Evolutionary conservation across 2,329 filamentous ascomycete species (phyloP), one percentile per base, ranked within the genome.

Genomic region (Penicillium sclerotiorum): DNA sequence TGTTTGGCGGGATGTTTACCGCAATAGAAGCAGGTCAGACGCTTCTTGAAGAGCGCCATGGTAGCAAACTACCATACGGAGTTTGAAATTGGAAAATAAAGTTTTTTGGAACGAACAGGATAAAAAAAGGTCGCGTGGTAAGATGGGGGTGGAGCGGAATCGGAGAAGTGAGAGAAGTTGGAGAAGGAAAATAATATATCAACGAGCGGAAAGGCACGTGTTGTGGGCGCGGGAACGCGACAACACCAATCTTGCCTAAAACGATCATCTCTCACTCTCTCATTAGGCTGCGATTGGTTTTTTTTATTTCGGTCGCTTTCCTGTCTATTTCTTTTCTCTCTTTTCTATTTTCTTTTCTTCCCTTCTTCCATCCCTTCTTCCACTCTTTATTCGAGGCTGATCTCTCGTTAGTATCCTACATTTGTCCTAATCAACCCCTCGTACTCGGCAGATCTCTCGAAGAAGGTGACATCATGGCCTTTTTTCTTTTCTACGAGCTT

Each of bases 11-110:
- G 88, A 60, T 81, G 83, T 67, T 79, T 79, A 60, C 88, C 87
- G 71, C 92, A 96, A 72, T 93, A 95, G 77, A 95, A 93, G 78
- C 91, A 96, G 56, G 75, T 77, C 59, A 92, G 70, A 58, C 73
- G 71, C 62, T 71, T 74, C 37, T 66, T 63, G 45, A 77, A 73
- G 45, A 74, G 58, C 49, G 69, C 70, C 73, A 77, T 77, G 39
- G 59, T 77, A 37, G 58, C 65, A 60, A 60, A 52, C 44, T 57
- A 59, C 28, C 40, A 39, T 48, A 35, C 52, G 51, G 46, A 33
- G 48, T n/a, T n/a, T n/a, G n/a, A n/a, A n/a, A n/a, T n/a, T n/a
- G n/a, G n/a, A n/a, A n/a, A n/a, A n/a, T n/a, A n/a, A n/a, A n/a
- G n/a, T n/a, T n/a, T n/a, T n/a, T n/a, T n/a, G n/a, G n/a, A n/a